Conservation (phyloP, 2,329 filamentous ascomycete genomes). For the Fusarium musae region DNA sequence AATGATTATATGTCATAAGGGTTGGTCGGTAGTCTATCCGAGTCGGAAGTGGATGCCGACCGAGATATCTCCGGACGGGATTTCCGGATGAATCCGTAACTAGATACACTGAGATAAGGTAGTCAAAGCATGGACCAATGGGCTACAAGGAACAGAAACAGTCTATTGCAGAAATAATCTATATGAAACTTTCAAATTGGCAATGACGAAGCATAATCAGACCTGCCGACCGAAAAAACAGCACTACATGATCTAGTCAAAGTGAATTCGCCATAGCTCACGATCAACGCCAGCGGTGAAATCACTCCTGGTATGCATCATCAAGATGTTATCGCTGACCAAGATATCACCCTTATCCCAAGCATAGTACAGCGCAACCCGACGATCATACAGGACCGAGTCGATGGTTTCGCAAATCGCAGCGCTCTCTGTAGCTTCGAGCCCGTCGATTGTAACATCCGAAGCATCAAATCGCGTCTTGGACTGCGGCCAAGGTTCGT, state of each 20-base stretch:
- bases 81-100: neutral
- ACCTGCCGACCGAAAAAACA: neutral
- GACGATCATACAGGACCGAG: conserved; percentile 58
- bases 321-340: conserved; percentile 62
- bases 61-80: neutral
- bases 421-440: conserved; percentile 44
- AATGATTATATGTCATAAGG: neutral
- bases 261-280: conserved; percentile 63
- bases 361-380: conserved; percentile 60
- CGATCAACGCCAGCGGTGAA: conserved; percentile 56
- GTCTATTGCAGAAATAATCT: neutral
- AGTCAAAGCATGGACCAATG: rapidly evolving
- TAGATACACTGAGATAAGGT: neutral
- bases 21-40: conserved; percentile 18
- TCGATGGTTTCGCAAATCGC: conserved; percentile 55
- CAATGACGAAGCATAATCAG: neutral
- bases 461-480: conserved; percentile 63
- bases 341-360: conserved; percentile 67
- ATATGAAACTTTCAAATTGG: neutral
- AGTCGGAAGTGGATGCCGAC: conserved; percentile 12
- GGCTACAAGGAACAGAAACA: rapidly evolving
- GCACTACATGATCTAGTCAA: conserved; percentile 46
- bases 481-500: conserved; percentile 64
- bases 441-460: conserved; percentile 55
- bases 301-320: conserved; percentile 61